Base-by-base conservation (phyloP, 768 basidiomycete species). In the Suillus plorans region DNA sequence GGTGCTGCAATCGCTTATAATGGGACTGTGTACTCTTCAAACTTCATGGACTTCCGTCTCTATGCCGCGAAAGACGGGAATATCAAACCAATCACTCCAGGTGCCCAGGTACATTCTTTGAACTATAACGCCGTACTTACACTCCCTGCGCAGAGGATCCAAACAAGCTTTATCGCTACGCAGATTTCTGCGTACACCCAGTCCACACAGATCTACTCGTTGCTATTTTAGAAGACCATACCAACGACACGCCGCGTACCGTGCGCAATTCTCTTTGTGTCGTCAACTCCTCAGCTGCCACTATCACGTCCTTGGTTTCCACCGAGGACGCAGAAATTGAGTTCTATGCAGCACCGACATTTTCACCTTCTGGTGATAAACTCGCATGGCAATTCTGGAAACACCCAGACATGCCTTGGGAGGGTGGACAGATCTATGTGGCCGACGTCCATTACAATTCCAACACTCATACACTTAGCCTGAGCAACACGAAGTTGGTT, bases 341-440 rank as follows among this genome's bases (percentile, higher is more conserved):
- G 18, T 93, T 92, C 74, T 93, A 92, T 70, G 80, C 82, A 61
- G 69, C 78, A 2, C 85, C 89, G 0, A 76, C 72, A 37, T 84
- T 89, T 74, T 85, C 84, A 22, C 81, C 85, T 0, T 81, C 86
- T 61, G 89, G 89, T 0, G 76, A 68, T 37, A 79, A 77, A 61
- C 68, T 91, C 7, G 81, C 79, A 0, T 92, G 86, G 86, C 77
- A 85, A 55, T 78, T 86, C 65, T 91, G 89, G 90, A 77, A 71
- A 63, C 85, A 87, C 44, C 87, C 87, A 0, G 80, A 86, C 67
- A 87, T 88, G 86, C 85, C 90, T 4, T 92, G 88, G 87, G 82
- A 88, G 68, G 86, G 85, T 14, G 76, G 80, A 5, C 75, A 83
- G 63, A 76, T 91, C 65, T 78, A 80, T 69, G 70, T 86, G 55